Conservation (phyloP, 2,329 filamentous ascomycete species). For the Exophiala alcalophila region DNA sequence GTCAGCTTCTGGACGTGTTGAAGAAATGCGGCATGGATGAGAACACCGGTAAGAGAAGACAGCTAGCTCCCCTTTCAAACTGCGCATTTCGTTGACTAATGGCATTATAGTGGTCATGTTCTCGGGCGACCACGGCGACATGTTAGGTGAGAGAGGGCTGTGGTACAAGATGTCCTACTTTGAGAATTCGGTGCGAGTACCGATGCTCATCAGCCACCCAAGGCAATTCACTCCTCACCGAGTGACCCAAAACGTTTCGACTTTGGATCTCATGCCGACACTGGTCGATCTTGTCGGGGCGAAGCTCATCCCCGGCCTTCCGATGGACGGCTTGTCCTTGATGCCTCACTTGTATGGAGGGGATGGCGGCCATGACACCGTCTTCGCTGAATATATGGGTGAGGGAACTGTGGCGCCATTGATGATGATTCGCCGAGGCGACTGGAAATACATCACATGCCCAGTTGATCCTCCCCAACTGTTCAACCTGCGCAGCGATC, state of each 20-base stretch:
- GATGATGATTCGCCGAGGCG: conserved; percentile 88
- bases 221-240: conserved; percentile 70
- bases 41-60: conserved; percentile 61
- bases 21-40: conserved; percentile 76
- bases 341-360: conserved; percentile 70
- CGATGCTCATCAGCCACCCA: conserved; percentile 80
- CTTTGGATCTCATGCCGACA: conserved; percentile 84
- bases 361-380: conserved; percentile 64
- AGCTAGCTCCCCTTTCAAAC: background rate
- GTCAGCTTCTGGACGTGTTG: conserved; percentile 72
- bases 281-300: conserved; percentile 78
- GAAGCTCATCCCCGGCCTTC: conserved; percentile 66
- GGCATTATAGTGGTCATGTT: conserved; percentile 64
- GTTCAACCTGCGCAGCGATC: conserved; percentile 74
- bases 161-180: conserved; percentile 99
- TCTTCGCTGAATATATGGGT: conserved; percentile 93
- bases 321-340: conserved; percentile 80
- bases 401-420: conserved; percentile 85
- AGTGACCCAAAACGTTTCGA: conserved; percentile 81
- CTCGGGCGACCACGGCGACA: conserved; percentile 90
- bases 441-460: conserved; percentile 89
- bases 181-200: conserved; percentile 84
- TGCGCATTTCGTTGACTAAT: conserved; percentile 3
- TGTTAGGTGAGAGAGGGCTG: conserved; percentile 86
- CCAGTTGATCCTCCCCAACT: conserved; percentile 80